These are phyloP conservation scores for Cladophialophora exuberans DNA, from an alignment of 2,329 filamentous ascomycete genomes.

Conservation along the genomic window DNA sequence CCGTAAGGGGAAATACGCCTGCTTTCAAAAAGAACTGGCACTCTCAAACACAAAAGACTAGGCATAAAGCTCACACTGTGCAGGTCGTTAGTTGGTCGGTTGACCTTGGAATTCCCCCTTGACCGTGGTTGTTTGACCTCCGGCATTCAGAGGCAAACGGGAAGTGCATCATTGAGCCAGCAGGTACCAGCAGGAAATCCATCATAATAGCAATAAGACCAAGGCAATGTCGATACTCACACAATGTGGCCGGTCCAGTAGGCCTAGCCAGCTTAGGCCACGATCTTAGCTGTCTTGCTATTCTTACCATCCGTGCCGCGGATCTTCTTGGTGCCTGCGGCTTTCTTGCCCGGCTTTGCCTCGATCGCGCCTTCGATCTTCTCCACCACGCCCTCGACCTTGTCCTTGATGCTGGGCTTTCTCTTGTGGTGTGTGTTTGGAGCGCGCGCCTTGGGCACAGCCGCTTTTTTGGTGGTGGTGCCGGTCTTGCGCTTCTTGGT, in stretches of 20 bases:
- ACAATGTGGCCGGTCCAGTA: background rate
- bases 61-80: too few species aligned
- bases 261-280: background rate
- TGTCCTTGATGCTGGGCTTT: slow-evolving; percentile 37
- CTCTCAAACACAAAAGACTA: too few species aligned
- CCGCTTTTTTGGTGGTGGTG: slow-evolving; percentile 6
- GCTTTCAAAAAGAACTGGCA: too few species aligned
- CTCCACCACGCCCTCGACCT: slow-evolving; percentile 38
- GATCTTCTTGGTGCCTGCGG: slow-evolving; percentile 44
- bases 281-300: slow-evolving; percentile 6
- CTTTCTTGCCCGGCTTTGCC: slow-evolving; percentile 44
- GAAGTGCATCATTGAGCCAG: too few species aligned
- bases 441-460: slow-evolving; percentile 29
- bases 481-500: slow-evolving; percentile 26
- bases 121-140: too few species aligned
- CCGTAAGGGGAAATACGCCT: too few species aligned
- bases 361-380: slow-evolving; percentile 34
- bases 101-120: too few species aligned
- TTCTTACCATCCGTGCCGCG: slow-evolving; percentile 4
- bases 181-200: too few species aligned
- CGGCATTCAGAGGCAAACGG: too few species aligned
- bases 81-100: too few species aligned
- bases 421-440: slow-evolving; percentile 30
- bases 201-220: too few species aligned
- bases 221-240: too few species aligned